Base-by-base conservation (phyloP, 768 basidiomycete genomes). In the Russula virescens region DNA sequence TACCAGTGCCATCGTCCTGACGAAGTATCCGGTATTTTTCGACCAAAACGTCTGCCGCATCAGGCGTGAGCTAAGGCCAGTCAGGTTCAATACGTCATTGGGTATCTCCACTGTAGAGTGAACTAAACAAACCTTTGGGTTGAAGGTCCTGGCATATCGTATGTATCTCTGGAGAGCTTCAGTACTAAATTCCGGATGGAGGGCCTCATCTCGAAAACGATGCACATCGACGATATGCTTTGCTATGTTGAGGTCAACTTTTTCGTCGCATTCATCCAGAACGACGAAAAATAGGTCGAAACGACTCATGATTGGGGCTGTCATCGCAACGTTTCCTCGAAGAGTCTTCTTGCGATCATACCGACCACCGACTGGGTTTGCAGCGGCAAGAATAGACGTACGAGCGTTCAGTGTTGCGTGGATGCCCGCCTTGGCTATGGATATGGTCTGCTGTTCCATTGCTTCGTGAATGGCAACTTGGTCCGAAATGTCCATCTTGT, bases 371-470 rank as follows among this genome's bases (percentile, higher is more conserved):
- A 98, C 80, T 7, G 97, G 97, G 75, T 99, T 99, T 6, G 97
- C 96, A 28, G 97, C 97, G 1, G 97, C 97, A 26, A 99, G 84
- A 66, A 99, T 98, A 5, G 93, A 95, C 0, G 97, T 98, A 13
- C 97, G 86, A 1, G 97, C 97, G 69, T 99, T 99, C 58, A 99
- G 81, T 0, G 97, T 99, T 0, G 97, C 96, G 69, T 98, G 96
- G 68, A 99, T 99, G 60, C 97, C 97, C 2, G 97, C 97, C 73
- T 99, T 99, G 46, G 97, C 97, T 66, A 98, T 98, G 31, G 94
- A 97, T 69, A 98, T 98, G 1, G 96, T 98, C 77, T 98, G 95
- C 76, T 98, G 96, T 86, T 98, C 96, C 96, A 98, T 98, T 9
- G 96, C 96, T 80, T 98, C 96, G 80, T 99, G 97, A 69, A 99